These are phyloP conservation scores for Amylocarpus encephaloides DNA, from an alignment of 2,329 filamentous ascomycete species.

Conservation along the genomic window DNA sequence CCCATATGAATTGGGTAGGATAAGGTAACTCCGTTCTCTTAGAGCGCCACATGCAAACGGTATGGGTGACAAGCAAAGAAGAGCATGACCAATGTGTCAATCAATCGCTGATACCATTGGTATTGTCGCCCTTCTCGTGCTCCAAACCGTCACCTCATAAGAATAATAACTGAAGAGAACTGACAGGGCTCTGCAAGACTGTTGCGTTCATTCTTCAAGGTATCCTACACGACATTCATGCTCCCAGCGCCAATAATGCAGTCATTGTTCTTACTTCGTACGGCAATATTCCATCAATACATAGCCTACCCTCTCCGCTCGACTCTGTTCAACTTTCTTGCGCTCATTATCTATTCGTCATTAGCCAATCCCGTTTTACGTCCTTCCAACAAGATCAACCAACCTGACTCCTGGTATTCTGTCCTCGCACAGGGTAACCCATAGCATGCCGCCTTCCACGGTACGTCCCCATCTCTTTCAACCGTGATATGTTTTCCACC, in stretches of 20 bases:
- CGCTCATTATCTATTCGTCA: slow-evolving; percentile 45
- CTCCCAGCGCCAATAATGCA: slow-evolving; percentile 8
- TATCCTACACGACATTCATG: not conserved
- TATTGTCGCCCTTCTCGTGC: too few relatives aligned
- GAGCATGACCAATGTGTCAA: too few relatives aligned
- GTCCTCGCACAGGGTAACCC: slow-evolving; percentile 83
- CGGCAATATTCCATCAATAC: not conserved
- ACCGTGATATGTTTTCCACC: slow-evolving; percentile 74
- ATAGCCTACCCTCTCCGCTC: not conserved
- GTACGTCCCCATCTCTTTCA: slow-evolving; percentile 89
- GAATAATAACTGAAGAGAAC: too few relatives aligned
- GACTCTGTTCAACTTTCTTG: slow-evolving; percentile 53
- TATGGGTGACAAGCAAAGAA: too few relatives aligned
- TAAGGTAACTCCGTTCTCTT: too few relatives aligned
- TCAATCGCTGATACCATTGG: too few relatives aligned
- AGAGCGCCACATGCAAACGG: too few relatives aligned
- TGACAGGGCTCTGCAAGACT: not conserved
- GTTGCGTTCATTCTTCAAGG: slow-evolving; percentile 2
- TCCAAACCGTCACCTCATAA: too few relatives aligned
- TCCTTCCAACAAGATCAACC: slow-evolving; percentile 6
- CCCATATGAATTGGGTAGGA: too few relatives aligned
- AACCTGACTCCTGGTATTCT: slow-evolving; percentile 75
- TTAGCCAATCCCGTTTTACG: slow-evolving; percentile 11
- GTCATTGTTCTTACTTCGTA: not conserved
- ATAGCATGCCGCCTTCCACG: slow-evolving; percentile 87